Conservation (phyloP, 2,329 filamentous ascomycete genomes). For the Exophiala spinifera region DNA sequence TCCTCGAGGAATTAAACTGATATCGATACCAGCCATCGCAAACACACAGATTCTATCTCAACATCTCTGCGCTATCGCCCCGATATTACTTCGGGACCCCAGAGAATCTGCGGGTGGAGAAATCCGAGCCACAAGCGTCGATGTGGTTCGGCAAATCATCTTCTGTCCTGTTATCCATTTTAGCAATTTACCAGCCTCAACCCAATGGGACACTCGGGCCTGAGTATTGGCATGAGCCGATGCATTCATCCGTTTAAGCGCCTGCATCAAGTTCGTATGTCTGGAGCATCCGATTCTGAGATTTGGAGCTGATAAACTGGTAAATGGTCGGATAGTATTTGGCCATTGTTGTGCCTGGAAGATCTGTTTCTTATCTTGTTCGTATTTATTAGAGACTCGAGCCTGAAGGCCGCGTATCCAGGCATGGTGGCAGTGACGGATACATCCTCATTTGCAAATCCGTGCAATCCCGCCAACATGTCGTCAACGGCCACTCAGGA, state of each 20-base stretch:
- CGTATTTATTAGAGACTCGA: background rate
- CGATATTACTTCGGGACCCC: background rate
- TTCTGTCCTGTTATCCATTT: background rate
- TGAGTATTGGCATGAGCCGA: background rate
- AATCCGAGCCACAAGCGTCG: background rate
- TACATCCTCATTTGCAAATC: too few species aligned
- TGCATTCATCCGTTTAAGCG: constrained; percentile 1
- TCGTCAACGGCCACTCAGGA: background rate
- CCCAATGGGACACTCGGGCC: background rate
- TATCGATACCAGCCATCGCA: background rate
- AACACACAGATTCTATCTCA: background rate
- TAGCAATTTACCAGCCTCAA: background rate
- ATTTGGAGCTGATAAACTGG: background rate
- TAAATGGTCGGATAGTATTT: background rate
- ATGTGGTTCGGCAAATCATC: background rate
- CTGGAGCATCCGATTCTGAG: background rate
- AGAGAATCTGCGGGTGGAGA: background rate
- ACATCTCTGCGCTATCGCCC: background rate
- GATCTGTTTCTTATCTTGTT: background rate
- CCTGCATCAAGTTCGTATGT: background rate
- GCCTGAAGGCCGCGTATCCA: background rate
- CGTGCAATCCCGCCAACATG: background rate
- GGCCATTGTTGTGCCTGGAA: background rate
- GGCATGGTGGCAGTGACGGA: background rate
- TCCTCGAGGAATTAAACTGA: background rate